phyloP scores from a whole-genome alignment of 306 rosid genomes.

The Argentina anserina region DNA sequence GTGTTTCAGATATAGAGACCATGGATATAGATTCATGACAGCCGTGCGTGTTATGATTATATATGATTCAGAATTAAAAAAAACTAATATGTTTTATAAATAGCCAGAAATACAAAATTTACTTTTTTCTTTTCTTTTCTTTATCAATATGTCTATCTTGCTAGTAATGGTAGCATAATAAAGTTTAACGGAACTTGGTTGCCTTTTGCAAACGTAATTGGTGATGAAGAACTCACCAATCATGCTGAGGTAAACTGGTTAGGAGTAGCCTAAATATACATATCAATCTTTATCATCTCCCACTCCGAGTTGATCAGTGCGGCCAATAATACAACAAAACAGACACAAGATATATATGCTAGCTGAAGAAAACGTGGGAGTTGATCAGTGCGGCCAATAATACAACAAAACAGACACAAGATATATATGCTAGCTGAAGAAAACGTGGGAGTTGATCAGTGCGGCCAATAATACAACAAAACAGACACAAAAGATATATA shows the following conservation, averaged over 20 bases:
- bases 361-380: neutral
- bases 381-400: neutral
- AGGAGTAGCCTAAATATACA: neutral
- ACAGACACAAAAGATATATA: neutral
- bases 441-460: neutral
- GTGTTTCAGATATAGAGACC: too few relatives aligned
- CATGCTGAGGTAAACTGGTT: neutral
- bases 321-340: neutral
- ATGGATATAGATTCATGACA: too few relatives aligned
- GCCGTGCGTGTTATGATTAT: too few relatives aligned
- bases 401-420: neutral
- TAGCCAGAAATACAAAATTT: too few relatives aligned
- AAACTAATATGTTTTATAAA: too few relatives aligned
- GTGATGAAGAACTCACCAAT: neutral
- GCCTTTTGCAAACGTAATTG: neutral
- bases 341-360: neutral
- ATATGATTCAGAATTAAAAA: too few relatives aligned
- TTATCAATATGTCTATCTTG: neutral
- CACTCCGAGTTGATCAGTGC: neutral
- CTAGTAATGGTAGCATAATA: neutral
- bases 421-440: too few relatives aligned
- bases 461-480: neutral
- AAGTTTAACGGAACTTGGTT: neutral
- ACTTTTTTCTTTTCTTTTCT: too few relatives aligned
- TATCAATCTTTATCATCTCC: neutral